Evolutionary conservation across 805 yeast genomes (phyloP), one percentile per base, ranked within the genome.

Genomic region (Saturnispora gosingensis): DNA sequence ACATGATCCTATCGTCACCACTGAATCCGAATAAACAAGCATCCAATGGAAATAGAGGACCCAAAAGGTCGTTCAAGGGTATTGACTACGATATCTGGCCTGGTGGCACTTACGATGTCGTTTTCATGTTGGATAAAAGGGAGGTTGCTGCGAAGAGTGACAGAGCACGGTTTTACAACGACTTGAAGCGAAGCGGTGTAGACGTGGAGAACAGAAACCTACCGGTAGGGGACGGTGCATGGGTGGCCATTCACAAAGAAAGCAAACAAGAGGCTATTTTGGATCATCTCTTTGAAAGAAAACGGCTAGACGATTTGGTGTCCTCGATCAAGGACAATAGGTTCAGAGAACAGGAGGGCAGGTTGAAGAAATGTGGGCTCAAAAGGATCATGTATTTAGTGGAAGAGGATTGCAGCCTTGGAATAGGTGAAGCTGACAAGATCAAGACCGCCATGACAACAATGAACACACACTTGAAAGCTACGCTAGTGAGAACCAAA

Each of bases 281-380:
- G 16, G 85, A 91, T 63, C 82, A 80, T 55, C 84, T 93, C n/a
- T 76, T 91, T 45, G 99, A 93, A 69, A 73, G 99, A 38, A 93
- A 93, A 67, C 71, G 97, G 51, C 67, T 90, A 43, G 95, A 88
- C 62, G 99, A 93, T 72, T 74, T 93, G 59, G 85, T 85, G 0
- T 62, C 73, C 34, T 86, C 96, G 48, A 88, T 93, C 45, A 76
- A 77, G 54, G 99, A 93, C 67, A 96, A 96, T 2, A 70, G 99
- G 47, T 89, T 85, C 60, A 72, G 74, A 50, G 99, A 93, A 63
- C 99, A 93, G 63, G 90, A 91, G 62, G 68, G 75, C 16, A 74
- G 99, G 50, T 70, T 93, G 52, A 75, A 74, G 48, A 77, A 82
- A 63, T 77, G 93, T 0, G 88, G 86, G 0, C 69, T 90, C 61